Evolutionary conservation across 2,329 filamentous ascomycete species (phyloP), one percentile per base, ranked within the genome.

Genomic region (Chaetomium olivaceum): DNA sequence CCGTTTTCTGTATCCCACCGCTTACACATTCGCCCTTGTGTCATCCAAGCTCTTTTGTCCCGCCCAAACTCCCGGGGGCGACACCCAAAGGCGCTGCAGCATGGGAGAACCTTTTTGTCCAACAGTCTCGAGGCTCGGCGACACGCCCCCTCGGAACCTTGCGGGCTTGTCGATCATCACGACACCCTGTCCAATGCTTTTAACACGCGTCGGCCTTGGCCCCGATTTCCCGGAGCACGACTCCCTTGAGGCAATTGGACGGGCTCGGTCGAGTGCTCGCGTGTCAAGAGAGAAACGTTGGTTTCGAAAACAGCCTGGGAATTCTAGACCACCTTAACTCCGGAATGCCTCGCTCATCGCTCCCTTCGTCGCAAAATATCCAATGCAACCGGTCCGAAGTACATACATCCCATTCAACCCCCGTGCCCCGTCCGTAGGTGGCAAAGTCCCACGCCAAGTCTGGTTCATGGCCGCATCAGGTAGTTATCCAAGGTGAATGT

Each of bases 151-250:
- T 48, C 29, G 50, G 60, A 33, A 69, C 55, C 29, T 48, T 57
- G 61, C 62, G 60, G 9, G 19, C 16, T 19, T 58, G 27, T 50
- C 9, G 27, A 39, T 39, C 55, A 21, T 56, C 50, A 63, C 50
- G 36, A 52, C 66, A 51, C 66, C 51, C 61, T 65, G 56, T 68
- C 63, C 65, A 48, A 54, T 66, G 50, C 61, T 66, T 62, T 64
- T 36, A 46, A 56, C 62, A 62, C 46, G 50, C 56, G 43, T n/a
- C 43, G 36, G 51, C 43, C 19, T 12, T 39, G 39, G 36, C 48
- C 27, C 33, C 36, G 46, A 39, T 25, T 48, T 31, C n/a, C 25
- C 39, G 29, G 33, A 56, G 6, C 39, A 9, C n/a, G 21, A 23
- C 62, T 27, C 51, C 36, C 3, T 11, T 43, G 50, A 23, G 21